phyloP scores from a whole-genome alignment of 371 early-diverging fungal species.

The Mortierella sp. region DNA sequence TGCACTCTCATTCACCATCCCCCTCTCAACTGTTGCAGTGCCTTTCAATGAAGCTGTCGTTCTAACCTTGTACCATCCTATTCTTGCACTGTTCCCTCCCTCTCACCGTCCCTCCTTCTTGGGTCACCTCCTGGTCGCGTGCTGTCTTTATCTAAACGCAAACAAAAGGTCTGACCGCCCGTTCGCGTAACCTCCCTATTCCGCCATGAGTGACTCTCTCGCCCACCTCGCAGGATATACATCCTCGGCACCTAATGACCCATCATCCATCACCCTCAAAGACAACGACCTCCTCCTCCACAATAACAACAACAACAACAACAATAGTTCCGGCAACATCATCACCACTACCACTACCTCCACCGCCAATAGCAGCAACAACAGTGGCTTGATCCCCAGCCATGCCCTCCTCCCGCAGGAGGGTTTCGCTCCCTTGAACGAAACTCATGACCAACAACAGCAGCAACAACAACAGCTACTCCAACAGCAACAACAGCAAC shows the following conservation, averaged over 20 bases:
- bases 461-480: conserved; percentile 33
- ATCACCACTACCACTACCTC: not conserved
- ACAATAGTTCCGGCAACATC: not conserved
- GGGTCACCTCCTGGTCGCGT: conserved; percentile 11
- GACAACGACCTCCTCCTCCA: conserved; percentile 28
- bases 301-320: conserved; percentile 1
- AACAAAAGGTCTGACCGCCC: conserved; percentile 32
- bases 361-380: not conserved
- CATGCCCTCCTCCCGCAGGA: conserved; percentile 32
- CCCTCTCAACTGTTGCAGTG: not conserved
- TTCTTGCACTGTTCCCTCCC: not conserved
- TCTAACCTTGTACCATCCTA: not conserved
- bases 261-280: conserved; percentile 34
- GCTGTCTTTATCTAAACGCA: not conserved
- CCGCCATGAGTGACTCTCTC: conserved; percentile 34
- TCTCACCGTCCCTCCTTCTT: not conserved
- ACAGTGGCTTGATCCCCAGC: conserved; percentile 4
- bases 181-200: not conserved
- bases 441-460: conserved; percentile 40
- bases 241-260: conserved; percentile 49
- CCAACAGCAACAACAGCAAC: conserved; percentile 31
- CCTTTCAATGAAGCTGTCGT: not conserved
- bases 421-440: conserved; percentile 29
- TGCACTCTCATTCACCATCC: not conserved
- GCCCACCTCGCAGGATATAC: conserved; percentile 40